These are phyloP conservation scores for Trichoderma parareesei DNA, from an alignment of 495 filamentous ascomycete species.

Conservation along the genomic window DNA sequence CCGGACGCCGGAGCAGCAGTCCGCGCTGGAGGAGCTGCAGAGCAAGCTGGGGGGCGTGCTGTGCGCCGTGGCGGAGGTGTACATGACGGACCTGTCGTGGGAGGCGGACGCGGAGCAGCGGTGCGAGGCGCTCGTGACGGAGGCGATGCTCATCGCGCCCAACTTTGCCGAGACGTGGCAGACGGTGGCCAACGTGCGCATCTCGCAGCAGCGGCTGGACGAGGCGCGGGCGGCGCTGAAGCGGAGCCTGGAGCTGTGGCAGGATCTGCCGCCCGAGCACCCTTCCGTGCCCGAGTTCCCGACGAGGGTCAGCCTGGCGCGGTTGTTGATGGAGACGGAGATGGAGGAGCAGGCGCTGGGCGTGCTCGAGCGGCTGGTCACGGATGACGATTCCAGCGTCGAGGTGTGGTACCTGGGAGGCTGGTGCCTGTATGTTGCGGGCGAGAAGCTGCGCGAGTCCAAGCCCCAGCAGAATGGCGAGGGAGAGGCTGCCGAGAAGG, in stretches of 20 bases:
- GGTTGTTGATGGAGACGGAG: slow-evolving; percentile 81
- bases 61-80: slow-evolving; percentile 86
- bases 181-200: slow-evolving; percentile 85
- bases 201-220: slow-evolving; percentile 68
- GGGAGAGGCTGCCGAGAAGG: slow-evolving; percentile 25
- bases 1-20: slow-evolving; percentile 30
- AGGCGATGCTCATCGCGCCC: slow-evolving; percentile 71
- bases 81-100: slow-evolving; percentile 96
- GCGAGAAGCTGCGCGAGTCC: slow-evolving; percentile 52
- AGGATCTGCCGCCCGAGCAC: slow-evolving; percentile 58
- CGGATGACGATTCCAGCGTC: slow-evolving; percentile 85
- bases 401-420: slow-evolving; percentile 97
- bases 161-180: slow-evolving; percentile 76
- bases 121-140: slow-evolving; percentile 79
- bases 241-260: slow-evolving; percentile 72
- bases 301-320: slow-evolving; percentile 69
- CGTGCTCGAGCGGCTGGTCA: slow-evolving; percentile 72
- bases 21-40: slow-evolving; percentile 56
- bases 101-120: slow-evolving; percentile 77
- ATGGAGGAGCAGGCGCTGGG: slow-evolving; percentile 79
- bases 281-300: slow-evolving; percentile 70
- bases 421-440: slow-evolving; percentile 75
- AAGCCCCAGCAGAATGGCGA: slow-evolving; percentile 15
- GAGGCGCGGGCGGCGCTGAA: slow-evolving; percentile 74
- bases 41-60: slow-evolving; percentile 74